phyloP scores from a whole-genome alignment of 805 yeast species.

The Yamadazyma philogaea region DNA sequence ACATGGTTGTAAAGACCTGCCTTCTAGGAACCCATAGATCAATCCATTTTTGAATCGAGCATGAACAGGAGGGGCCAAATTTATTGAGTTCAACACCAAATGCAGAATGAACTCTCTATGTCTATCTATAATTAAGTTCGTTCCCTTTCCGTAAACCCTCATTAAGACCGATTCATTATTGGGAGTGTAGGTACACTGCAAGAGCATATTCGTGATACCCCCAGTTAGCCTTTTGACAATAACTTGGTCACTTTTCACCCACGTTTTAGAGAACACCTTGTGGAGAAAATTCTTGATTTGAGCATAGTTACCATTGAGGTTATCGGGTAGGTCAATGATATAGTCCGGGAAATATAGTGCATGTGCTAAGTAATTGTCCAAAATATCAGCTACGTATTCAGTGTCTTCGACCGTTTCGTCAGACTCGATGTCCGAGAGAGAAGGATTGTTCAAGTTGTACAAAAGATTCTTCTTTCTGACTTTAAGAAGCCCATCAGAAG shows the following conservation, averaged over 20 bases:
- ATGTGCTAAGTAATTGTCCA: constrained; percentile 38
- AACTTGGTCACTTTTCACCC: constrained; percentile 29
- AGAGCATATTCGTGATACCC: constrained; percentile 61
- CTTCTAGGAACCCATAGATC: constrained; percentile 66
- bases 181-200: constrained; percentile 40
- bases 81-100: constrained; percentile 53
- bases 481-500: constrained; percentile 5
- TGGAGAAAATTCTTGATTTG: constrained; percentile 39
- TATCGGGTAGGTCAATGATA: constrained; percentile 37
- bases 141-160: constrained; percentile 73
- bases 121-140: constrained; percentile 67
- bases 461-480: constrained; percentile 28
- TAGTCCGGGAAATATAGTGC: constrained; percentile 49
- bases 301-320: constrained; percentile 28
- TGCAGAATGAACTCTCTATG: constrained; percentile 74
- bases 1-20: constrained; percentile 54
- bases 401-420: constrained; percentile 9
- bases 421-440: constrained; percentile 33
- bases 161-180: constrained; percentile 47
- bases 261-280: constrained; percentile 45
- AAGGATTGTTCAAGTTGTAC: constrained; percentile 36
- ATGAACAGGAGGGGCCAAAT: constrained; percentile 65
- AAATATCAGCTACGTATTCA: constrained; percentile 10
- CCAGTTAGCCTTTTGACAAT: constrained; percentile 50
- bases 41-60: constrained; percentile 71